Conservation (phyloP, 2,329 filamentous ascomycete species). For the Verticillium nonalfalfae region DNA sequence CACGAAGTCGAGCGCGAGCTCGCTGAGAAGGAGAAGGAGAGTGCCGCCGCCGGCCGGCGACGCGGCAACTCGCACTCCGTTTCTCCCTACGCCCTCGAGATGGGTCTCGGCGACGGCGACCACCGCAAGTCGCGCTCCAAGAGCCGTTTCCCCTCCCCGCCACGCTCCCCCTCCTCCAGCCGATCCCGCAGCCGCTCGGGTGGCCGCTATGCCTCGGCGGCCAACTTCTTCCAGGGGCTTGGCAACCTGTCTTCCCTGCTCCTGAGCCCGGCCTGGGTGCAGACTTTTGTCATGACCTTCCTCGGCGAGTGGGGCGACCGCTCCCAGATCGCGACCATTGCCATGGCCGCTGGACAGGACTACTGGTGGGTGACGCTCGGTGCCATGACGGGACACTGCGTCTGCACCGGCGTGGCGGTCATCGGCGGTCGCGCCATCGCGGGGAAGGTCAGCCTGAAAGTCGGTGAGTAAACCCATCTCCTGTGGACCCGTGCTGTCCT, state of each 20-base stretch:
- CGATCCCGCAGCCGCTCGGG: slow-evolving; percentile 53
- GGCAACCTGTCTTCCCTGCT: slow-evolving; percentile 83
- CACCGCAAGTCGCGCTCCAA: slow-evolving; percentile 63
- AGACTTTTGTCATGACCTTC: slow-evolving; percentile 99
- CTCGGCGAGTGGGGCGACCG: slow-evolving; percentile 97
- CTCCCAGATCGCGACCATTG: slow-evolving; percentile 96
- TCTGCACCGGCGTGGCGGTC: slow-evolving; percentile 88
- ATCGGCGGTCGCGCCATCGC: slow-evolving; percentile 89
- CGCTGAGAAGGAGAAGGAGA: slow-evolving; percentile 82
- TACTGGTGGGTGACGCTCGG: slow-evolving; percentile 98
- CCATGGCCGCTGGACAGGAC: slow-evolving; percentile 96
- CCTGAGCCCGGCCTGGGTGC: slow-evolving; percentile 93
- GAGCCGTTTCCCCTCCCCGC: slow-evolving; percentile 72
- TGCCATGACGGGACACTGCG: slow-evolving; percentile 76
- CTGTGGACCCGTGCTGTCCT: background rate
- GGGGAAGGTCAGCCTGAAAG: slow-evolving; percentile 87
- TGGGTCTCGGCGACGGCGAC: slow-evolving; percentile 54
- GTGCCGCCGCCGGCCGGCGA: slow-evolving; percentile 43
- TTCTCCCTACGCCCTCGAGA: slow-evolving; percentile 72
- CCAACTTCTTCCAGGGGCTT: slow-evolving; percentile 53
- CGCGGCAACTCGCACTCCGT: slow-evolving; percentile 55
- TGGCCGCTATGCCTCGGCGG: slow-evolving; percentile 21
- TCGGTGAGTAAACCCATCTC: slow-evolving; percentile 60
- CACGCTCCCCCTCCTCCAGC: slow-evolving; percentile 74
- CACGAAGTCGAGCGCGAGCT: slow-evolving; percentile 92